Percentiles rank a stretch among this genome's conserved stretches.
phyloP scores from a whole-genome alignment of 768 basidiomycete species.

The Termitomyces titanicus region DNA sequence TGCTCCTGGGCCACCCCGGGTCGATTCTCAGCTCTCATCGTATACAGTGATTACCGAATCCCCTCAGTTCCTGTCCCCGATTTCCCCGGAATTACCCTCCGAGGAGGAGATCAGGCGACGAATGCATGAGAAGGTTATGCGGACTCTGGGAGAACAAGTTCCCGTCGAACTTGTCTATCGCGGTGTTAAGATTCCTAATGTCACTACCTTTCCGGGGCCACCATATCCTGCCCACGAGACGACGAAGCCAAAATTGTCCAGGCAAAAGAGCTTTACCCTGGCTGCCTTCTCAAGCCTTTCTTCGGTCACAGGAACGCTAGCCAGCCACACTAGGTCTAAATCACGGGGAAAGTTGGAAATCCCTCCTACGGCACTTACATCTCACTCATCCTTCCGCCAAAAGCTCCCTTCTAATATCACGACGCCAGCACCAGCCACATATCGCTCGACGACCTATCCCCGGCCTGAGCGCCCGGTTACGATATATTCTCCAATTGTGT shows the following conservation, averaged over 20 bases:
- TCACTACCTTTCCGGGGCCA: slow-evolving; percentile 11
- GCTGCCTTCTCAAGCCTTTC: slow-evolving; percentile 13
- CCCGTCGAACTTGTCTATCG: slow-evolving; percentile 17
- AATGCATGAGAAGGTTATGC: slow-evolving; percentile 17
- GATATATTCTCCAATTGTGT: slow-evolving; percentile 1
- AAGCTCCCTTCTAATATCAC: not conserved
- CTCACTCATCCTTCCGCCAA: not conserved
- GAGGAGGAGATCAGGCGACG: slow-evolving; percentile 15
- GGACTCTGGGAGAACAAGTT: slow-evolving; percentile 17
- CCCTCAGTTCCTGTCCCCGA: slow-evolving; percentile 1
- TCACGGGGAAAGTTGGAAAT: not conserved
- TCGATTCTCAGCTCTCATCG: slow-evolving; percentile 4
- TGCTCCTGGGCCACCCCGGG: slow-evolving; percentile 9
- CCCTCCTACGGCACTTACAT: not conserved
- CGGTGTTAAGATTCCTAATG: slow-evolving; percentile 7
- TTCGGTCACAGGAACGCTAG: not conserved
- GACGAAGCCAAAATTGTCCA: not conserved
- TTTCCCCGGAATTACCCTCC: slow-evolving; percentile 7
- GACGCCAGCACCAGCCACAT: not conserved
- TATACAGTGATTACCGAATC: not conserved
- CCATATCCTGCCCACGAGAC: slow-evolving; percentile 1
- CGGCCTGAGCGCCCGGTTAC: not conserved
- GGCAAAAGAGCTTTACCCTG: slow-evolving; percentile 13
- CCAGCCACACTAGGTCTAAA: slow-evolving; percentile 10
- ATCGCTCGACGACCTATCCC: not conserved